These are phyloP conservation scores for Penicillium sp. DNA, from an alignment of 2,329 filamentous ascomycete genomes.

Conservation along the genomic window DNA sequence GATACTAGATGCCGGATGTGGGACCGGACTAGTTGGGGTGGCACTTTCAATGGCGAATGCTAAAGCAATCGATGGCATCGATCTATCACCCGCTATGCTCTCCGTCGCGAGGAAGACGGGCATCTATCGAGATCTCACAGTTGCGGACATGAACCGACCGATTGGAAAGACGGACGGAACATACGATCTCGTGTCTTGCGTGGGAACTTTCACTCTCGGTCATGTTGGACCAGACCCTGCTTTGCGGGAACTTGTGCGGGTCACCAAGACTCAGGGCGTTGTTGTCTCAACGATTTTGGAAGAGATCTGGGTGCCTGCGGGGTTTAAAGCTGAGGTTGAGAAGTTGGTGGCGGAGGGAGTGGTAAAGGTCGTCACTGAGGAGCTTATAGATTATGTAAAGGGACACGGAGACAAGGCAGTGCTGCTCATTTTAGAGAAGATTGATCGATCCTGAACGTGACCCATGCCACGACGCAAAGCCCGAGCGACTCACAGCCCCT, in stretches of 20 bases:
- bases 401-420: constrained; percentile 32
- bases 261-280: constrained; percentile 49
- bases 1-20: constrained; percentile 57
- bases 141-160: constrained; percentile 48
- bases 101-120: constrained; percentile 50
- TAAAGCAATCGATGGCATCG: constrained; percentile 52
- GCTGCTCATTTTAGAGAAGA: constrained; percentile 28
- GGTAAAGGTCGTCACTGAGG: constrained; percentile 33
- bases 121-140: constrained; percentile 47
- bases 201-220: constrained; percentile 56
- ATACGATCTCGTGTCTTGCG: constrained; percentile 54
- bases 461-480: constrained; percentile 9
- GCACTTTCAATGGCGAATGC: constrained; percentile 47
- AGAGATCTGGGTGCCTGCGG: constrained; percentile 50
- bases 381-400: constrained; percentile 32
- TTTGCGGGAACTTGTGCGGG: constrained; percentile 51
- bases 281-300: constrained; percentile 54
- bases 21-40: constrained; percentile 54
- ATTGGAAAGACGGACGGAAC: constrained; percentile 41
- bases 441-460: constrained; percentile 27
- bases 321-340: constrained; percentile 49
- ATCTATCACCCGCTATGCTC: constrained; percentile 55
- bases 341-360: constrained; percentile 33
- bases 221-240: constrained; percentile 53
- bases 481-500: not conserved